Percentiles rank a stretch among this genome's conserved stretches.
phyloP scores from a whole-genome alignment of 768 basidiomycete genomes.

The Boletus bicolor region DNA sequence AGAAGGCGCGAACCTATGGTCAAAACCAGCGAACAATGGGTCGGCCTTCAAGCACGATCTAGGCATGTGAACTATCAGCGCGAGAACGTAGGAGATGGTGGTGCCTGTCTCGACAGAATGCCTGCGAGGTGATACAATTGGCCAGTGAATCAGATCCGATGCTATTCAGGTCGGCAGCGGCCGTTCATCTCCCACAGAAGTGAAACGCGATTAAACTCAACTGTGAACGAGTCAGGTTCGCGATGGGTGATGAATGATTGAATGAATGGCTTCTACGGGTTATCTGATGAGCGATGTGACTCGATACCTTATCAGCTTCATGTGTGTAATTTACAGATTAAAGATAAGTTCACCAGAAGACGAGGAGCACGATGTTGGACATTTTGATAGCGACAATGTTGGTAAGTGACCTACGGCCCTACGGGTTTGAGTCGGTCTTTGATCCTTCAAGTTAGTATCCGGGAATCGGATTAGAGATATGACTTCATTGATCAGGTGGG shows the following conservation, averaged over 20 bases:
- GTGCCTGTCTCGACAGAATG: background rate
- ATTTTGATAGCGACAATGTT: slow-evolving; percentile 4
- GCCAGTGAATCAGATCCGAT: background rate
- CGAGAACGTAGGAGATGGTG: background rate
- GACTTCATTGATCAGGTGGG: slow-evolving; percentile 7
- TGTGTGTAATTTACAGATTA: background rate
- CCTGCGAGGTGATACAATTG: background rate
- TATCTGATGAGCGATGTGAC: slow-evolving; percentile 16
- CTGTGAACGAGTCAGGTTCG: slow-evolving; percentile 9
- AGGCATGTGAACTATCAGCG: slow-evolving; percentile 15
- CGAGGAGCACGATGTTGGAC: background rate
- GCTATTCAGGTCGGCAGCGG: background rate
- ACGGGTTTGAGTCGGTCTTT: background rate
- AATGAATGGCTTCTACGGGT: slow-evolving; percentile 14
- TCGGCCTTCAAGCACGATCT: background rate
- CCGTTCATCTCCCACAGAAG: slow-evolving; percentile 10
- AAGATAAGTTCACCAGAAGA: background rate
- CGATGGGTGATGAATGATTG: background rate
- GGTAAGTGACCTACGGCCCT: background rate
- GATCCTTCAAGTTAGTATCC: slow-evolving; percentile 8
- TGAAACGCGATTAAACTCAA: slow-evolving; percentile 11
- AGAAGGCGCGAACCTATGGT: slow-evolving; percentile 3
- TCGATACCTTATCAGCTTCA: slow-evolving; percentile 16
- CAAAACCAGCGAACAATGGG: slow-evolving; percentile 24
- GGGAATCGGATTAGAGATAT: slow-evolving; percentile 1